Conservation (phyloP, 2,329 filamentous ascomycete genomes). For the Conoideocrella luteorostrata region DNA sequence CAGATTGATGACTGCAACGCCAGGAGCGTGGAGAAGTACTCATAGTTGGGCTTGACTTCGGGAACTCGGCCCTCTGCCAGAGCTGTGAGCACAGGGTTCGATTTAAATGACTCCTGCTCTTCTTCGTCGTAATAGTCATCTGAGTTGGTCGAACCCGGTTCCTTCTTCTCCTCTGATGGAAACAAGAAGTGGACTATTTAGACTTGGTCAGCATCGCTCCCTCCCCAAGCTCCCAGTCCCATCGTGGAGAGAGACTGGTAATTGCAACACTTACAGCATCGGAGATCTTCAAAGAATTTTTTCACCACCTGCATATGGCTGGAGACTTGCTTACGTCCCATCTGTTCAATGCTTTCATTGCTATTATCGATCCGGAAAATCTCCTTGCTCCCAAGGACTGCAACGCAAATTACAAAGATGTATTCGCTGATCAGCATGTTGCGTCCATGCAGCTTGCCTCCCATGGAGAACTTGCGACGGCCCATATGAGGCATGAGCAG, state of each 20-base stretch:
- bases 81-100: constrained; percentile 56
- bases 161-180: constrained; percentile 47
- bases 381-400: constrained; percentile 33
- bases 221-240: not conserved
- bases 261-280: constrained; percentile 53
- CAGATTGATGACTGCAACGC: constrained; percentile 47
- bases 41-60: constrained; percentile 54
- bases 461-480: constrained; percentile 59
- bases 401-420: constrained; percentile 42
- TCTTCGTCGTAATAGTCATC: constrained; percentile 42
- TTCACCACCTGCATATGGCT: constrained; percentile 68
- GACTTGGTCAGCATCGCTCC: constrained; percentile 4
- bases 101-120: constrained; percentile 52
- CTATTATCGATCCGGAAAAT: constrained; percentile 37
- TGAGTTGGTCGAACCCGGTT: constrained; percentile 55
- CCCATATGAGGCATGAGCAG: constrained; percentile 61
- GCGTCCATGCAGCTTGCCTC: constrained; percentile 56
- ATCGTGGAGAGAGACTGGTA: no score
- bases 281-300: constrained; percentile 56
- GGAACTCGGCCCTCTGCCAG: constrained; percentile 52
- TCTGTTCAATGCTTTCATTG: constrained; percentile 38
- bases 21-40: constrained; percentile 53
- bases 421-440: constrained; percentile 68
- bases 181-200: constrained; percentile 54
- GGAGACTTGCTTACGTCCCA: constrained; percentile 59